Percentiles rank a stretch among this genome's conserved stretches.
These are phyloP conservation scores for Pseudogymnoascus sp. DNA, from an alignment of 2,329 filamentous ascomycete species.

Conservation along the genomic window DNA sequence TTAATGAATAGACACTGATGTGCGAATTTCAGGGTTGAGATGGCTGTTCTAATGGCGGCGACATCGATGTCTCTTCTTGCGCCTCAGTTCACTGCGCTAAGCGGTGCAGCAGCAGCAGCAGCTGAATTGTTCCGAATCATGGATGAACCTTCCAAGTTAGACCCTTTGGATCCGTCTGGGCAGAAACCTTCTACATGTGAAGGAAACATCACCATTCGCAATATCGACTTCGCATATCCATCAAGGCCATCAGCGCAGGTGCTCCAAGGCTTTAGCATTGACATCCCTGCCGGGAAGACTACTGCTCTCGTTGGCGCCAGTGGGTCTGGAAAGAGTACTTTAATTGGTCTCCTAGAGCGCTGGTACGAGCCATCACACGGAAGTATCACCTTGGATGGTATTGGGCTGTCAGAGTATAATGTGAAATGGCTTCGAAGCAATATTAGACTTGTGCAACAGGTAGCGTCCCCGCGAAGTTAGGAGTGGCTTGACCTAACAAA, in stretches of 20 bases:
- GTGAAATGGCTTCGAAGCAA: constrained; percentile 21
- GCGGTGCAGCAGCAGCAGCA: constrained; percentile 41
- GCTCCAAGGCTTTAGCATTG: constrained; percentile 27
- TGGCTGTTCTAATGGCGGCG: constrained; percentile 41
- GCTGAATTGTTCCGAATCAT: constrained; percentile 42
- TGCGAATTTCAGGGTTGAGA: constrained; percentile 34
- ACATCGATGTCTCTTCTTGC: constrained; percentile 41
- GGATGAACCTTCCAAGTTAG: constrained; percentile 37
- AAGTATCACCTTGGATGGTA: constrained; percentile 32
- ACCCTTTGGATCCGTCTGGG: constrained; percentile 37
- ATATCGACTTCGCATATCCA: constrained; percentile 34
- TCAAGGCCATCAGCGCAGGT: constrained; percentile 27
- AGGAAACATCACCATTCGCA: constrained; percentile 27
- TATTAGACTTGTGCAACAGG: constrained; percentile 22
- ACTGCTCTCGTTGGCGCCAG: constrained; percentile 29
- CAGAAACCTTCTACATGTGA: constrained; percentile 20
- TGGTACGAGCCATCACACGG: constrained; percentile 34
- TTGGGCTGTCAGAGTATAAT: constrained; percentile 30
- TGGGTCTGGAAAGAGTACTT: constrained; percentile 33
- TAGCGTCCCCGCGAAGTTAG: background rate
- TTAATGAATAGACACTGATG: background rate
- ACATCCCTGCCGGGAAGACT: constrained; percentile 7
- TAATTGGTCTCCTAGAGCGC: constrained; percentile 33
- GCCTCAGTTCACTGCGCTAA: constrained; percentile 39
- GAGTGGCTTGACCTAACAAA: background rate